Base-by-base conservation (phyloP, 2,329 filamentous ascomycete species). In the Endothia cerciana region DNA sequence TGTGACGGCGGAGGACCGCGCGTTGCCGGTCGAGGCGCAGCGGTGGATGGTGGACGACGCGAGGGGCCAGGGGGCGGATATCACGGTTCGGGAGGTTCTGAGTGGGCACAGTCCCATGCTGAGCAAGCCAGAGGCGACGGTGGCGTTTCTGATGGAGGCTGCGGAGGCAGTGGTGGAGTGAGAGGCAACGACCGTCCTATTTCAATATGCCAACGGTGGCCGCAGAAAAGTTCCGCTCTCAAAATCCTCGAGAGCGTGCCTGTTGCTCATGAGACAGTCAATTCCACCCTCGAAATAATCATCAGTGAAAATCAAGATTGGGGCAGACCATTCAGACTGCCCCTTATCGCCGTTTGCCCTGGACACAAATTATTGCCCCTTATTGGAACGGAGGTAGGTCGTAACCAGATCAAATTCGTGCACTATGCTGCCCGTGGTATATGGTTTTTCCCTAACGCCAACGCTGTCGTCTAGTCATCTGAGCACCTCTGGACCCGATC, bases 51-150 rank as follows among this genome's bases (percentile, higher is more conserved):
- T 81, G 0, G 73, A 77, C 1, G 74, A 75, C 68, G 81, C 80
- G 7, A 77, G 73, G 71, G 75, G 72, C 8, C 72, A 76, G 69
- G 79, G 80, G 0, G 77, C 68, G 0, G 68, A 70, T 47, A 70
- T 83, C 1, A 75, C 74, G 66, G 71, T 77, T 33, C 69, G 78
- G 4, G 80, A 83, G 73, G 65, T 85, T 53, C 67, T 71, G 47
- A 80, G 75, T n/a, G 79, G 82, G 25, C 82, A 85, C 72, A 83
- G 80, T 13, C 81, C 82, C 0, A 81, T 85, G 72, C 65, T 85
- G 70, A 84, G 82, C 70, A 73, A 71, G 68, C 80, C 81, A 0
- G 71, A 75, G 2, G 77, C 79, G 64, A 79, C 79, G 1, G 78
- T 72, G 1, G 69, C 68, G 2, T 72, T 82, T 56, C 69, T 84